Conservation (phyloP, 129 eudicot genomes). For the Glebionis coronaria region DNA sequence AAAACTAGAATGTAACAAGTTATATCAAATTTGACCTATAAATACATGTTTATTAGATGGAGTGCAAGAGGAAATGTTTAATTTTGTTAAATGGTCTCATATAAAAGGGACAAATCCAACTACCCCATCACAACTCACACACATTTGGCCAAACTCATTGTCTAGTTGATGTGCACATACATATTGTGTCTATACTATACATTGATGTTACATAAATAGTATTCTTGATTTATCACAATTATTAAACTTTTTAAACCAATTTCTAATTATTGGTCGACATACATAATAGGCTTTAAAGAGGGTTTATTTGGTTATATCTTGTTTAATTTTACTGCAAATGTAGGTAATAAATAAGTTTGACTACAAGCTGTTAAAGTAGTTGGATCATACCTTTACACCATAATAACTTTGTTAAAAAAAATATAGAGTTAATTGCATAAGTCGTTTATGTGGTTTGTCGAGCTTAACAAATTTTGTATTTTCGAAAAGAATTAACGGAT, state of each 20-base stretch:
- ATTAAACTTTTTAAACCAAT: neutral
- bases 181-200: neutral
- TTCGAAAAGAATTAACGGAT: no score
- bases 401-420: neutral
- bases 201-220: slow-evolving; percentile 20
- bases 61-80: slow-evolving; percentile 19
- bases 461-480: no score
- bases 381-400: neutral
- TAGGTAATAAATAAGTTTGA: slow-evolving; percentile 11
- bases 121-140: slow-evolving; percentile 29
- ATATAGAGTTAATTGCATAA: no score
- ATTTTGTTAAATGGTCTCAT: slow-evolving; percentile 35
- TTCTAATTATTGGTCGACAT: no score
- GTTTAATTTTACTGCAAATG: neutral
- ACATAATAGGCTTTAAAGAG: no score
- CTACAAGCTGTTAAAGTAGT: neutral
- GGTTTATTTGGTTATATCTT: no score
- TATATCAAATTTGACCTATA: slow-evolving; percentile 9
- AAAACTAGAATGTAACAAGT: slow-evolving; percentile 3
- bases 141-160: slow-evolving; percentile 13
- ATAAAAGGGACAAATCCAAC: slow-evolving; percentile 33
- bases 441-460: no score
- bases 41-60: slow-evolving; percentile 23
- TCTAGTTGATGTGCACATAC: slow-evolving; percentile 22
- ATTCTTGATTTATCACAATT: neutral